Conservation (phyloP, 441 rosid species). For the Manihot esculenta region DNA sequence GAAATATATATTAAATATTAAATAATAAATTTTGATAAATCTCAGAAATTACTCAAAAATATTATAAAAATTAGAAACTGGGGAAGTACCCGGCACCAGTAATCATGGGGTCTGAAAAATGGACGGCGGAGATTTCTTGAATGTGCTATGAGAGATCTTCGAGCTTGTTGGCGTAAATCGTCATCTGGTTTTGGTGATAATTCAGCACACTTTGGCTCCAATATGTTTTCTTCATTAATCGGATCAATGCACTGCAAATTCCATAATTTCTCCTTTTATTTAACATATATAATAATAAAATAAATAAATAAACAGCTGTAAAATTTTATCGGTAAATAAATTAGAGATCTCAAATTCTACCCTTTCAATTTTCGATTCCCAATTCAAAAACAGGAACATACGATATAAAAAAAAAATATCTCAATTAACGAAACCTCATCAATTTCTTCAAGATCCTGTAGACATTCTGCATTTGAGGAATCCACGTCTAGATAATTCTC, state of each 20-base stretch:
- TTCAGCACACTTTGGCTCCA: constrained; percentile 26
- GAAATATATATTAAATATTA: no score
- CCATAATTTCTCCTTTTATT: no score
- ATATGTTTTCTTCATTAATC: constrained; percentile 21
- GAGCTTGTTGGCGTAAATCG: not conserved
- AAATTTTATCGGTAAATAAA: no score
- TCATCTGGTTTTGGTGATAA: constrained; percentile 26
- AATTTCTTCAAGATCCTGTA: constrained; percentile 18
- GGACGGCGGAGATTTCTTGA: constrained; percentile 15
- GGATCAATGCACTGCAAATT: constrained; percentile 21
- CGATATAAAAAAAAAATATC: not conserved
- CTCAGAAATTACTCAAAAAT: no score
- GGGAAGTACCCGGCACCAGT: constrained; percentile 29
- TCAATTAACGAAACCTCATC: constrained; percentile 14
- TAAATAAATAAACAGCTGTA: no score
- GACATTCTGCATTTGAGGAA: constrained; percentile 15
- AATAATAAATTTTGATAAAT: no score
- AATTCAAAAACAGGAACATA: no score
- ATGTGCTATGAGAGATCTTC: constrained; percentile 25
- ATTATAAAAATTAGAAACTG: no score
- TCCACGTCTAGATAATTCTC: constrained; percentile 21
- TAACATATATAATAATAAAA: no score
- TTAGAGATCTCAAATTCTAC: no score
- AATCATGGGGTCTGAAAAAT: constrained; percentile 11
- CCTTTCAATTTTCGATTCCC: no score